phyloP scores from a whole-genome alignment of 2,329 filamentous ascomycete species.

The Venturia asperata region DNA sequence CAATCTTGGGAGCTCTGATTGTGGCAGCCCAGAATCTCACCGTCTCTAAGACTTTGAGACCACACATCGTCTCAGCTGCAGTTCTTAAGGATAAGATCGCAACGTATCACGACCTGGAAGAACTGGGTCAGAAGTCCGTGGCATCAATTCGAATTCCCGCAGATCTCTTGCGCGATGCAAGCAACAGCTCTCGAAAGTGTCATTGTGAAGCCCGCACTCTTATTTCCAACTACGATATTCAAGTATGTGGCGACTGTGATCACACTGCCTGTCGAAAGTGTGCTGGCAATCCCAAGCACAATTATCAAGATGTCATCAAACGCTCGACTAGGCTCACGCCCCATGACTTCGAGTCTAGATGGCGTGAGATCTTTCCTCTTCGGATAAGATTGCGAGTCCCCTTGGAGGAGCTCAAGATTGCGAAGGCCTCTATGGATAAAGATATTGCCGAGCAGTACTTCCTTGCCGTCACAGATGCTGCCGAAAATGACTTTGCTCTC shows the following conservation, averaged over 20 bases:
- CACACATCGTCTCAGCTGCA: background rate
- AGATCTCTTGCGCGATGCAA: slow-evolving; percentile 26
- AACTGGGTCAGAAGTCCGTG: background rate
- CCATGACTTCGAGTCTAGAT: slow-evolving; percentile 1
- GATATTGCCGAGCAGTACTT: slow-evolving; percentile 22
- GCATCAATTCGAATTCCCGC: background rate
- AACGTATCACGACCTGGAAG: background rate
- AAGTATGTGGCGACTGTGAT: slow-evolving; percentile 45
- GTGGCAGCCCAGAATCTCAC: slow-evolving; percentile 22
- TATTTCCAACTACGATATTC: slow-evolving; percentile 35
- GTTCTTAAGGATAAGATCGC: background rate
- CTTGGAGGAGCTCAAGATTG: background rate
- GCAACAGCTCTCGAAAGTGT: slow-evolving; percentile 43
- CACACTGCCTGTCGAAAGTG: slow-evolving; percentile 51
- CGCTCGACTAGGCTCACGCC: slow-evolving; percentile 25
- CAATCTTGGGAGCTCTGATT: slow-evolving; percentile 54
- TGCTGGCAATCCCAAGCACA: slow-evolving; percentile 47
- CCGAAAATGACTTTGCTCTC: background rate
- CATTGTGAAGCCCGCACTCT: slow-evolving; percentile 47
- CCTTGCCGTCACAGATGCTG: slow-evolving; percentile 8
- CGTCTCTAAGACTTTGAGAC: too few species aligned
- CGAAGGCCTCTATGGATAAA: slow-evolving; percentile 26
- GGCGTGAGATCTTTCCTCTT: slow-evolving; percentile 6
- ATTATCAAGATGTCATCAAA: slow-evolving; percentile 32
- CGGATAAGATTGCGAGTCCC: background rate